phyloP scores from a whole-genome alignment of 148 eudicot species.

The Hydrangea macrophylla region DNA sequence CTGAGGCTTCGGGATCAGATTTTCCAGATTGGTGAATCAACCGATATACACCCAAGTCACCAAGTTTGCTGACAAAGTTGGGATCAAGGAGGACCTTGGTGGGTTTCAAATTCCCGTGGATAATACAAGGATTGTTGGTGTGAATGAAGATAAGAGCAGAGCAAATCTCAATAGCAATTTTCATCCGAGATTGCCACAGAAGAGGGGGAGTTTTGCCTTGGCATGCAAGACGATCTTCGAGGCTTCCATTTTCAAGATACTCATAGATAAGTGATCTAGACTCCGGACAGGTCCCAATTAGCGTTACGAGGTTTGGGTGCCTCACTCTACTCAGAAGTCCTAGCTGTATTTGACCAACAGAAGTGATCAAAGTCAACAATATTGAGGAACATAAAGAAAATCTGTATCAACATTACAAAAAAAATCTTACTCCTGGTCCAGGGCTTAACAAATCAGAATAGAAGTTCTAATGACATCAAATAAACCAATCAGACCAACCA shows the following conservation, averaged over 20 bases:
- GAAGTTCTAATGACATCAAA: not conserved
- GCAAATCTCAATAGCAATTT: slow-evolving; percentile 68
- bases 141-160: slow-evolving; percentile 76
- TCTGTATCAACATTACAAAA: slow-evolving; percentile 2
- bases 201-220: slow-evolving; percentile 39
- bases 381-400: not conserved
- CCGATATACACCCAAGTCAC: slow-evolving; percentile 45
- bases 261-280: slow-evolving; percentile 71
- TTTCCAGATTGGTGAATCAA: slow-evolving; percentile 31
- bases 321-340: slow-evolving; percentile 58
- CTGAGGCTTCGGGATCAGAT: slow-evolving; percentile 29
- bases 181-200: slow-evolving; percentile 70
- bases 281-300: slow-evolving; percentile 72
- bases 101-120: slow-evolving; percentile 74
- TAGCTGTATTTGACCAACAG: slow-evolving; percentile 44
- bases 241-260: slow-evolving; percentile 70
- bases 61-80: slow-evolving; percentile 60
- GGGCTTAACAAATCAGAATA: not conserved
- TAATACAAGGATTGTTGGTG: slow-evolving; percentile 39
- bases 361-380: not conserved
- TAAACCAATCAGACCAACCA: not conserved
- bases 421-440: not conserved
- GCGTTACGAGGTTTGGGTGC: slow-evolving; percentile 79
- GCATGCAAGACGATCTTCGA: slow-evolving; percentile 58
- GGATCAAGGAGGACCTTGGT: slow-evolving; percentile 70